These are phyloP conservation scores for Aurantiochytrium sp. DNA, from an alignment of 108 stramenopile genomes.

Conservation along the genomic window DNA sequence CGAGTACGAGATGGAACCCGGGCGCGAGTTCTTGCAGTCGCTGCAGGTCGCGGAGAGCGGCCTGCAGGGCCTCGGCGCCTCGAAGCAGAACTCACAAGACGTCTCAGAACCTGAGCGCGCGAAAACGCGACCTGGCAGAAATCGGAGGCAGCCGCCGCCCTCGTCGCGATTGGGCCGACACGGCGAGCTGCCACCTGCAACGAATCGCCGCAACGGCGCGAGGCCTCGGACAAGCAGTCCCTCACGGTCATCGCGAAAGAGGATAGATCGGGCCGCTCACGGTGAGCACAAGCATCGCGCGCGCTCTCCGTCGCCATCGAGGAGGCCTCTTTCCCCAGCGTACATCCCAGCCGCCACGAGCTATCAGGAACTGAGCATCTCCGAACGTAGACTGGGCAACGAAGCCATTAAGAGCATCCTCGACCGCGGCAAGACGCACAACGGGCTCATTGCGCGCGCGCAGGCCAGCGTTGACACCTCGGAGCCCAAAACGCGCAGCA, in stretches of 20 bases:
- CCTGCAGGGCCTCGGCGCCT: background rate
- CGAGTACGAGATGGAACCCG: background rate
- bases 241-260: too few relatives aligned
- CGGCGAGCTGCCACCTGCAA: background rate
- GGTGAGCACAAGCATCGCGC: background rate
- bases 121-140: background rate
- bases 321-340: background rate
- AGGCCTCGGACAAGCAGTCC: background rate
- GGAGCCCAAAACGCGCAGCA: background rate
- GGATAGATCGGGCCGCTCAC: too few relatives aligned
- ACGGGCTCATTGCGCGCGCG: background rate
- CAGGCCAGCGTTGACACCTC: background rate
- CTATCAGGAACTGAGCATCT: background rate
- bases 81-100: background rate
- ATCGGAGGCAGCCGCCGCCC: background rate
- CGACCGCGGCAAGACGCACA: slow-evolving; percentile 11
- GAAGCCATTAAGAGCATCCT: background rate
- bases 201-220: background rate
- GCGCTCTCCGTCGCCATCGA: too few relatives aligned
- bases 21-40: background rate
- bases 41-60: background rate
- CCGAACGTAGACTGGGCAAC: background rate
- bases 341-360: background rate
- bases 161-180: background rate
- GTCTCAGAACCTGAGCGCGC: background rate